These are phyloP conservation scores for Leptographium procerum DNA, from an alignment of 2,329 filamentous ascomycete species.

Conservation along the genomic window DNA sequence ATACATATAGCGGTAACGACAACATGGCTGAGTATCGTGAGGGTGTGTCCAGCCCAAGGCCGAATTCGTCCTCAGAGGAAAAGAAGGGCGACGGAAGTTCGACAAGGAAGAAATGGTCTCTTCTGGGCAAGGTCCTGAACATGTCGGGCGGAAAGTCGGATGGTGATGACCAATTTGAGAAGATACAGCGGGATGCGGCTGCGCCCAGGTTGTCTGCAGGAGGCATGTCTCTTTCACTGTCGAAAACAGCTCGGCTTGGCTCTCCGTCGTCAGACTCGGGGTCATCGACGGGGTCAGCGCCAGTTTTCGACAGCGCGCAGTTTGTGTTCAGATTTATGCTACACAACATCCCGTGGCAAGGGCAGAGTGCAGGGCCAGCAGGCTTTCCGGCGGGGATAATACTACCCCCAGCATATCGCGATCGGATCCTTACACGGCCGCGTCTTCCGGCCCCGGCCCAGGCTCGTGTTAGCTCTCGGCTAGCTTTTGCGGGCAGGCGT, in stretches of 20 bases:
- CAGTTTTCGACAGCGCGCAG: slow-evolving; percentile 41
- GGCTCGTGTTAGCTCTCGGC: slow-evolving; percentile 38
- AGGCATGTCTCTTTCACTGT: slow-evolving; percentile 20
- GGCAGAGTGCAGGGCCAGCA: background rate
- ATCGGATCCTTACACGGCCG: slow-evolving; percentile 55
- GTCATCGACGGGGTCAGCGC: slow-evolving; percentile 43
- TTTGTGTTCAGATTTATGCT: slow-evolving; percentile 68
- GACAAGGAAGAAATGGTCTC: slow-evolving; percentile 49
- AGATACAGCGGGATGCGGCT: slow-evolving; percentile 37
- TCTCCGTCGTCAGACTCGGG: slow-evolving; percentile 33
- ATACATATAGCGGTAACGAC: background rate
- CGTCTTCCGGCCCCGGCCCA: slow-evolving; percentile 62
- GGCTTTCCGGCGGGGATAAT: slow-evolving; percentile 34
- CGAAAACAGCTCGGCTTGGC: slow-evolving; percentile 23
- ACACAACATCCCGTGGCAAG: slow-evolving; percentile 29
- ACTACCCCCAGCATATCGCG: slow-evolving; percentile 36
- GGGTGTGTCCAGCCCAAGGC: slow-evolving; percentile 3
- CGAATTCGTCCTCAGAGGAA: slow-evolving; percentile 1
- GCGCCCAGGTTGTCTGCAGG: slow-evolving; percentile 23
- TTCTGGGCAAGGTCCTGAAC: slow-evolving; percentile 52
- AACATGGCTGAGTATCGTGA: background rate
- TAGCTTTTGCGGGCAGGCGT: slow-evolving; percentile 10
- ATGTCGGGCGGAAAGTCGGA: slow-evolving; percentile 19
- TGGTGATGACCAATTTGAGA: slow-evolving; percentile 35
- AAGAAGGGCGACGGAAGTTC: slow-evolving; percentile 18